These are phyloP conservation scores for Herpetomonas tarakana DNA, from an alignment of 208 protist genomes.

Conservation along the genomic window DNA sequence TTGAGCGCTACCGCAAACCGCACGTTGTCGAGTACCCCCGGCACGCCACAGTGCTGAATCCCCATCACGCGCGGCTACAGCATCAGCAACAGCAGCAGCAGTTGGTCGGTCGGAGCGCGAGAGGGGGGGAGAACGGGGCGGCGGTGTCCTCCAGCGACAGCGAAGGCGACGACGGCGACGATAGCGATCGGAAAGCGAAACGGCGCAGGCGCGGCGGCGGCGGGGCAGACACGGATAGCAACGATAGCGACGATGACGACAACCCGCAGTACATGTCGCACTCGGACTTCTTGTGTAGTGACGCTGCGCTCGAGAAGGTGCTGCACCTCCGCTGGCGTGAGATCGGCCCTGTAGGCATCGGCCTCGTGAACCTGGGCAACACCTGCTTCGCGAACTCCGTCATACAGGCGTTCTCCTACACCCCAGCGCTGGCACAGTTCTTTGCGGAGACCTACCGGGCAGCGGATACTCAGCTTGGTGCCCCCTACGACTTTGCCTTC, in stretches of 20 bases:
- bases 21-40: conserved; percentile 79
- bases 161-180: not conserved
- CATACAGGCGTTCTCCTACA: conserved; percentile 83
- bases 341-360: conserved; percentile 51
- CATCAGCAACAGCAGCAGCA: conserved; percentile 15
- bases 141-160: not conserved
- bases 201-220: conserved; percentile 1
- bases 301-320: conserved; percentile 39
- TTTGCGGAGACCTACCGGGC: conserved; percentile 61
- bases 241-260: conserved; percentile 52
- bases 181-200: conserved; percentile 4
- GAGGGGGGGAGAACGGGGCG: conserved; percentile 11
- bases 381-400: conserved; percentile 91
- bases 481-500: conserved; percentile 81
- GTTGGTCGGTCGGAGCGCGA: not conserved
- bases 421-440: conserved; percentile 83
- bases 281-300: conserved; percentile 46
- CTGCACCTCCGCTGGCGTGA: conserved; percentile 66
- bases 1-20: conserved; percentile 84
- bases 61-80: conserved; percentile 62
- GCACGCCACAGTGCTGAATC: conserved; percentile 87
- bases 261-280: conserved; percentile 58
- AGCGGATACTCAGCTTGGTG: conserved; percentile 40
- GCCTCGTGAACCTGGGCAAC: conserved; percentile 87
- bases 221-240: conserved; percentile 17